phyloP scores from a whole-genome alignment of 202 grass and related monocot species.

The Zoysia matrella region DNA sequence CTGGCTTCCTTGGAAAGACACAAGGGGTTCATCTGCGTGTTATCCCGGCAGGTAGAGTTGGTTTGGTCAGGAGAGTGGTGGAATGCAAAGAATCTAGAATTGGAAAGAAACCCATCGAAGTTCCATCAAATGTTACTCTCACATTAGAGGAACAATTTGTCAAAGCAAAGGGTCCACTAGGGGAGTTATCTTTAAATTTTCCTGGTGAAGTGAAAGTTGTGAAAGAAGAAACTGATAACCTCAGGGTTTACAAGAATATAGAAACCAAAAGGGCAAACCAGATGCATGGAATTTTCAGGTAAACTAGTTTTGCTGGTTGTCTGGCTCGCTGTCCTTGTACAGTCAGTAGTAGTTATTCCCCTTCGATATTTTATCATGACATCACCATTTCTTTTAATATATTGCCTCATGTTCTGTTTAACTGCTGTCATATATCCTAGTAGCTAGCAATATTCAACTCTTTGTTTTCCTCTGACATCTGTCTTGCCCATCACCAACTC shows the following conservation, averaged over 20 bases:
- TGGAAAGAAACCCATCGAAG: slow-evolving; percentile 82
- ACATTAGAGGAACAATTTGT: slow-evolving; percentile 73
- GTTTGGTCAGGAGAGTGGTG: slow-evolving; percentile 64
- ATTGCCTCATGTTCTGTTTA: not conserved
- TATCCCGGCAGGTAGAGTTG: slow-evolving; percentile 44
- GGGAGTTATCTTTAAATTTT: slow-evolving; percentile 76
- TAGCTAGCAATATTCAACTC: slow-evolving; percentile 9
- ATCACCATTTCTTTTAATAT: too few relatives aligned
- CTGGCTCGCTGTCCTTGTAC: not conserved
- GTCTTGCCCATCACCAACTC: not conserved
- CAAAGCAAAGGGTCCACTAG: slow-evolving; percentile 91
- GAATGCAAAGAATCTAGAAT: slow-evolving; percentile 99
- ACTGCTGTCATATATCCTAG: not conserved
- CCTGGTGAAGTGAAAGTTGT: slow-evolving; percentile 79
- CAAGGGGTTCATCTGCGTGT: slow-evolving; percentile 42
- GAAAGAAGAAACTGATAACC: slow-evolving; percentile 70
- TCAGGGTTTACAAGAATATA: slow-evolving; percentile 68
- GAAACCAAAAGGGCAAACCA: slow-evolving; percentile 88
- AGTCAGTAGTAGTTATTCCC: too few relatives aligned
- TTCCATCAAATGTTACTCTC: slow-evolving; percentile 87
- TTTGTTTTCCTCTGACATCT: slow-evolving; percentile 1
- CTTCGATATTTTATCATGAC: too few relatives aligned
- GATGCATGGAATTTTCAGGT: slow-evolving; percentile 99
- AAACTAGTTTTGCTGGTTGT: slow-evolving; percentile 3
- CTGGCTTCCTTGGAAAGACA: slow-evolving; percentile 60